Evolutionary conservation across 2,329 filamentous ascomycete species (phyloP).

Genomic region (Trichophyton mentagrophytes): DNA sequence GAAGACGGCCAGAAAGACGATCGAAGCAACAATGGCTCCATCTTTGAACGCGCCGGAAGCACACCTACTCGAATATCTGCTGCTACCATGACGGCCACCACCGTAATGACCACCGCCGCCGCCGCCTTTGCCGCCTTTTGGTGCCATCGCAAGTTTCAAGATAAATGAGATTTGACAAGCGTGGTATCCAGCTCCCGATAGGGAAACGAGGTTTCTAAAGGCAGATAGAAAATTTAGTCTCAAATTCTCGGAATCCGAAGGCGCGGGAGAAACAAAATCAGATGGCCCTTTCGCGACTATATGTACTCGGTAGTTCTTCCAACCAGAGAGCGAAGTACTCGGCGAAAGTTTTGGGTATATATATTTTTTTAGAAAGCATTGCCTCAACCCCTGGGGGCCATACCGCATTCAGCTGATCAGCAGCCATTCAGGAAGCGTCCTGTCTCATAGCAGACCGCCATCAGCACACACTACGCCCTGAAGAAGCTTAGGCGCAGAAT

Average conservation of each 20-base stretch:
- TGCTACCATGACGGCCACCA: neutral
- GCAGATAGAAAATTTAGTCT: neutral
- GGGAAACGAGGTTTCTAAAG: neutral
- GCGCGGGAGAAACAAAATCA: neutral
- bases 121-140: conserved; percentile 9
- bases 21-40: neutral
- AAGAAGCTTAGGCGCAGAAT: neutral
- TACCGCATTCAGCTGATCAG: neutral
- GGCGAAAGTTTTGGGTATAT: neutral
- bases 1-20: conserved; percentile 6
- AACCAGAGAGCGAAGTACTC: neutral
- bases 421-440: neutral
- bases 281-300: neutral
- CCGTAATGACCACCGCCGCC: conserved; percentile 4
- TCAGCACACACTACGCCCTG: neutral
- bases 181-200: no score
- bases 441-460: neutral
- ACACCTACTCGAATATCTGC: neutral
- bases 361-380: neutral
- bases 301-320: neutral
- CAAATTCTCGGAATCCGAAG: neutral
- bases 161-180: no score
- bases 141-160: conserved; percentile 4
- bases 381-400: neutral
- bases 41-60: neutral